These are phyloP conservation scores for Tillandsia fasciculata DNA, from an alignment of 176 grass and related monocot genomes.

Conservation along the genomic window DNA sequence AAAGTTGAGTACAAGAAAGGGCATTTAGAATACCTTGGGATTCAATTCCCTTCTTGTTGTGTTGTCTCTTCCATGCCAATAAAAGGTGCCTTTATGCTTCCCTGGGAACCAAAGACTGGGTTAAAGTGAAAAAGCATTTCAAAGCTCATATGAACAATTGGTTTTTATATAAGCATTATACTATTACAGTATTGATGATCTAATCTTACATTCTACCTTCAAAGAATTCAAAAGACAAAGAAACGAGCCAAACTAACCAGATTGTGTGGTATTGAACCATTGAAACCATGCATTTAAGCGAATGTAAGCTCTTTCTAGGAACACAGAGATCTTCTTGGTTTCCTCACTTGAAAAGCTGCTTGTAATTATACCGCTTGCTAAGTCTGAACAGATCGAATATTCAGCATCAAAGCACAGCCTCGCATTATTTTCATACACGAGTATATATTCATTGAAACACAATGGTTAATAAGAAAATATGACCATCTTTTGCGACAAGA, in stretches of 20 bases:
- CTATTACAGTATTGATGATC: too few relatives aligned
- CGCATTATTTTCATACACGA: background rate
- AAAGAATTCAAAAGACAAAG: background rate
- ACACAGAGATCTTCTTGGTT: conserved; percentile 58
- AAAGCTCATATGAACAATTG: background rate
- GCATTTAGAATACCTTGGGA: conserved; percentile 59
- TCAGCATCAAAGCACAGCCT: background rate
- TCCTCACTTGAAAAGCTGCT: conserved; percentile 60
- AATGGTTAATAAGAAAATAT: too few relatives aligned
- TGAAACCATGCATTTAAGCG: conserved; percentile 91
- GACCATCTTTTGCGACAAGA: background rate
- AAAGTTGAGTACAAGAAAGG: conserved; percentile 6
- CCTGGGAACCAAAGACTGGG: conserved; percentile 24
- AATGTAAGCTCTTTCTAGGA: conserved; percentile 72
- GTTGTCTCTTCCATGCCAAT: conserved; percentile 98
- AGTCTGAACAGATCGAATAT: conserved; percentile 34
- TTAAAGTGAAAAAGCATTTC: background rate
- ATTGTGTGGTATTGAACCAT: conserved; percentile 88
- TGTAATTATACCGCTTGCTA: conserved; percentile 48
- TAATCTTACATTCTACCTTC: background rate
- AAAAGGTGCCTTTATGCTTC: conserved; percentile 71
- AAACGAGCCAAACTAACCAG: conserved; percentile 37
- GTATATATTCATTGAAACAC: background rate
- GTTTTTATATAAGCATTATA: background rate
- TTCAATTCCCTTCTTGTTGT: conserved; percentile 70